Evolutionary conservation across 352 stramenopile species (phyloP).

Genomic region (Phytophthora gonapodyides): DNA sequence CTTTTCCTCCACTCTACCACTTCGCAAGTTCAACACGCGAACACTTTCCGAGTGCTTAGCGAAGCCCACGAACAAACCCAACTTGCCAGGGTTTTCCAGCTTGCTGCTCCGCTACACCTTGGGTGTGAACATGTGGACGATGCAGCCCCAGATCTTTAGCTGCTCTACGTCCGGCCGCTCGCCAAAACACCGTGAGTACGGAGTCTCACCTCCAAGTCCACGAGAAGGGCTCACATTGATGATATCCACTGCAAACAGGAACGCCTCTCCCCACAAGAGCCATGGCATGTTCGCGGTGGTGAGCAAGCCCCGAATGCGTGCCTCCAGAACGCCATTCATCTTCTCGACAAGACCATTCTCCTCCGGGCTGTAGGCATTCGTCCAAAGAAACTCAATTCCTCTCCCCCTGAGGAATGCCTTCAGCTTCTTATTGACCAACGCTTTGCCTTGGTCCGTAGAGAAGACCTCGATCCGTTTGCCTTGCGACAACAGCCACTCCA

Average conservation of each 20-base stretch:
- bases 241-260: conserved; percentile 2
- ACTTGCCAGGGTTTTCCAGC: conserved; percentile 17
- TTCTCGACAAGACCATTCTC: conserved; percentile 17
- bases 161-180: conserved; percentile 3
- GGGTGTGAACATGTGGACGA: conserved; percentile 6
- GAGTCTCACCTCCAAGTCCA: conserved; percentile 4
- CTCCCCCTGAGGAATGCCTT: conserved; percentile 14
- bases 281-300: conserved; percentile 6
- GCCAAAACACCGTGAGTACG: conserved; percentile 3
- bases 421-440: conserved; percentile 9
- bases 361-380: conserved; percentile 16
- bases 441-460: conserved; percentile 7
- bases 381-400: conserved; percentile 15
- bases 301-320: conserved; percentile 1
- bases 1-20: conserved; percentile 1
- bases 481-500: conserved; percentile 8
- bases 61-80: conserved; percentile 5
- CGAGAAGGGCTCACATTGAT: conserved; percentile 6
- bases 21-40: conserved; percentile 9
- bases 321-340: conserved; percentile 4
- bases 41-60: conserved; percentile 6
- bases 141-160: conserved; percentile 9
- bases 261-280: conserved; percentile 8
- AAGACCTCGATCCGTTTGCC: conserved; percentile 2
- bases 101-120: conserved; percentile 7